phyloP scores from a whole-genome alignment of 139 green algal species.

The Astrephomene gubernaculifera region DNA sequence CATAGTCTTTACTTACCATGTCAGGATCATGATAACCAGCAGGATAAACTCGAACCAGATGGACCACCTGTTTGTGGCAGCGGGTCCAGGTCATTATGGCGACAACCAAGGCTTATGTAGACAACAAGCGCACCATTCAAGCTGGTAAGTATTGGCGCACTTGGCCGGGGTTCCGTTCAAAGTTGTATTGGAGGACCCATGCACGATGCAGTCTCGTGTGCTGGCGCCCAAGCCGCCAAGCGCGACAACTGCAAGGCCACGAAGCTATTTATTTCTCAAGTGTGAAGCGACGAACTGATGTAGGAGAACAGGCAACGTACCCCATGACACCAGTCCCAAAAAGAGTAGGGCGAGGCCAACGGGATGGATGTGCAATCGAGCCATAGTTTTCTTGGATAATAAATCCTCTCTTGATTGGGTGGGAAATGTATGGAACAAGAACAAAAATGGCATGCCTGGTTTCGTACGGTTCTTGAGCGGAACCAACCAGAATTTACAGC shows the following conservation, averaged over 20 bases:
- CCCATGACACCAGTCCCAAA: conserved; percentile 26
- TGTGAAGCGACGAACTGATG: background rate
- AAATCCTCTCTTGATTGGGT: no score
- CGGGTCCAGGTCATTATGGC: background rate
- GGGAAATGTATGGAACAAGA: no score
- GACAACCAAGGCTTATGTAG: background rate
- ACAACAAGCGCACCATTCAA: conserved; percentile 13
- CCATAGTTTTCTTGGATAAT: no score
- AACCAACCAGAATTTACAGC: no score
- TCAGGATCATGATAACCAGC: conserved; percentile 24
- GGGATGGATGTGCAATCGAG: conserved; percentile 24
- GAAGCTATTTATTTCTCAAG: background rate
- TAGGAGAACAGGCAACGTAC: background rate
- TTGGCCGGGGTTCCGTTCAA: no score
- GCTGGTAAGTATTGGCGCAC: background rate
- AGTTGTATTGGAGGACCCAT: background rate
- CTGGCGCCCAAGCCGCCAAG: conserved; percentile 22
- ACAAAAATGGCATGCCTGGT: no score
- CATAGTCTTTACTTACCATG: conserved; percentile 13
- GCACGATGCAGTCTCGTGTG: background rate
- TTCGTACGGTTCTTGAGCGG: no score
- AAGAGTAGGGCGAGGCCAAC: conserved; percentile 21
- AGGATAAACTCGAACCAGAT: conserved; percentile 40
- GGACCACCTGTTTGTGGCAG: background rate
- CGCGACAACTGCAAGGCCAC: conserved; percentile 16